These are phyloP conservation scores for Corinectria fuckeliana DNA, from an alignment of 2,329 filamentous ascomycete species.

Conservation along the genomic window DNA sequence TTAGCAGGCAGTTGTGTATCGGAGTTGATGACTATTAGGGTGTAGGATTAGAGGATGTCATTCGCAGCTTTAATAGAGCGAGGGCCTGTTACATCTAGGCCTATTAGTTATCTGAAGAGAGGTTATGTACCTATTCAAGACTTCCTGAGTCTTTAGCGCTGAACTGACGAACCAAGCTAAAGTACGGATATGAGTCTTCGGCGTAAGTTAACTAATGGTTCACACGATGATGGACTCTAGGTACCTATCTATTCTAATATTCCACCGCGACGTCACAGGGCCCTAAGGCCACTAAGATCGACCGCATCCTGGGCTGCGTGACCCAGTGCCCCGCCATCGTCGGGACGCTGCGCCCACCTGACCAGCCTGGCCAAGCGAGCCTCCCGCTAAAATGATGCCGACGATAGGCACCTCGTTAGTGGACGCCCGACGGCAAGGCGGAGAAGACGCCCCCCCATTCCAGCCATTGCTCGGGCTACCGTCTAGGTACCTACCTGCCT, in stretches of 20 bases:
- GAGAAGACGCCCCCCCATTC: not conserved
- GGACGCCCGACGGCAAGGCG: not conserved
- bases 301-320: not conserved
- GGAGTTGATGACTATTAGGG: not conserved
- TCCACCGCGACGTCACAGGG: slow-evolving; percentile 6
- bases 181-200: slow-evolving; percentile 16
- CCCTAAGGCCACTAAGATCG: not conserved
- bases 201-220: not conserved
- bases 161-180: too few species aligned
- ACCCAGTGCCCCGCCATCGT: not conserved
- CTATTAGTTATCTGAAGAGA: too few species aligned
- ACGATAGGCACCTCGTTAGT: not conserved
- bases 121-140: too few species aligned
- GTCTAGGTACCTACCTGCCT: too few species aligned
- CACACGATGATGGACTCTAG: not conserved
- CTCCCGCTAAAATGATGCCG: not conserved
- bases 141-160: too few species aligned
- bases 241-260: not conserved
- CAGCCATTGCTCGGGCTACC: not conserved
- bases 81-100: too few species aligned
- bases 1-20: not conserved
- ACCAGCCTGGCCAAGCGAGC: not conserved
- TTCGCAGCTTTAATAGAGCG: too few species aligned
- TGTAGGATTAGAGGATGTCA: too few species aligned
- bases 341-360: not conserved